Percentiles rank a stretch among this genome's conserved stretches.
Evolutionary conservation across 192 early-diverging fungal genomes (phyloP).

Genomic region (Podila verticillata): DNA sequence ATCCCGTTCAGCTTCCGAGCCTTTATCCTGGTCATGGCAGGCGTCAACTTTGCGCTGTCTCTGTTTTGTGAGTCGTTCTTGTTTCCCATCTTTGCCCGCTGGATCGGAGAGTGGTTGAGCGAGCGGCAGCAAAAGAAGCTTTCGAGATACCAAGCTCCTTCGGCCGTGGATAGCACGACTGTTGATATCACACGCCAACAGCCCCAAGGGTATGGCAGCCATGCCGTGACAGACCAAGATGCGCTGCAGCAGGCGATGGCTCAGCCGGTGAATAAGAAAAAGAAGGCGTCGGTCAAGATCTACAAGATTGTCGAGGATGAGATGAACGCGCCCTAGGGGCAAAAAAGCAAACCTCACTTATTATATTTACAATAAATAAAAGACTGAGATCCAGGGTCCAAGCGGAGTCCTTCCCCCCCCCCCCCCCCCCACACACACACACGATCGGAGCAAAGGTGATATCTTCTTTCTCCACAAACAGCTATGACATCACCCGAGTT

Average conservation of each 20-base stretch:
- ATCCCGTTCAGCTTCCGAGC: constrained; percentile 67
- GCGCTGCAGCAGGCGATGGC: neutral
- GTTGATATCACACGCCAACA: neutral
- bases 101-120: constrained; percentile 41
- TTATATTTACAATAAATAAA: neutral
- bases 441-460: no score
- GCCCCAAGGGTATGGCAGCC: constrained; percentile 27
- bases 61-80: constrained; percentile 56
- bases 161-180: neutral
- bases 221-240: neutral
- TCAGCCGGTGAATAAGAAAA: neutral
- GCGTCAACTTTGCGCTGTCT: constrained; percentile 65
- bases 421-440: neutral
- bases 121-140: constrained; percentile 4
- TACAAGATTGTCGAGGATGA: constrained; percentile 55
- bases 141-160: no score
- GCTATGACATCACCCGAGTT: no score
- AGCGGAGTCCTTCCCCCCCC: neutral
- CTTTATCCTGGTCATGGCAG: constrained; percentile 66
- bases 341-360: neutral
- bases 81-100: constrained; percentile 48
- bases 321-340: constrained; percentile 36
- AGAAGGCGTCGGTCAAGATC: constrained; percentile 42
- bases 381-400: no score
- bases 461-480: no score